A percentile compares a stretch with the other conserved stretches of the same genome.
Conservation (phyloP, 306 rosid species). For the Quercus variabilis region DNA sequence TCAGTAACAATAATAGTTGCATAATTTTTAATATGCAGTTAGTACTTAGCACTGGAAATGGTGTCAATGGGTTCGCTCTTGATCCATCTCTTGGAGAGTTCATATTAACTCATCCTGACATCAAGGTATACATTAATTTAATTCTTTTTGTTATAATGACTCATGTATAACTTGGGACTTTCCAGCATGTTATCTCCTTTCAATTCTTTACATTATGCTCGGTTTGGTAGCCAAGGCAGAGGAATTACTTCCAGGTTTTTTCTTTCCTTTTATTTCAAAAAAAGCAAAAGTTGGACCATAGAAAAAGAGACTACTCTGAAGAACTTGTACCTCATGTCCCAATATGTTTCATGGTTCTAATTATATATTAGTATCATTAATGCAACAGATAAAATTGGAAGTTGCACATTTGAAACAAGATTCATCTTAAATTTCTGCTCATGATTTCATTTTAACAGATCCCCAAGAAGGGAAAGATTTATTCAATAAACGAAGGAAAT, state of each 20-base stretch:
- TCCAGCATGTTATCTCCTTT: not conserved
- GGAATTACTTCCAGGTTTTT: not conserved
- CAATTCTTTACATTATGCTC: not conserved
- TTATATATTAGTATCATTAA: not conserved
- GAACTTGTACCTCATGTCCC: not conserved
- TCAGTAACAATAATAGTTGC: not conserved
- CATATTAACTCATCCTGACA: slow-evolving; percentile 87
- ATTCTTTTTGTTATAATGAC: not conserved
- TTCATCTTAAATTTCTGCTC: not conserved
- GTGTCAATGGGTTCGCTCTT: slow-evolving; percentile 91
- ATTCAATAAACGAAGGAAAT: slow-evolving; percentile 95
- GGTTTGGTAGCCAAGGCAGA: not conserved
- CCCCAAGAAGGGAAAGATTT: slow-evolving; percentile 79
- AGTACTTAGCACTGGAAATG: slow-evolving; percentile 73
- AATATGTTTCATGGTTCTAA: not conserved
- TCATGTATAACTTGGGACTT: not conserved
- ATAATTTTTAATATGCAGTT: slow-evolving; percentile 41
- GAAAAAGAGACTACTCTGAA: not conserved
- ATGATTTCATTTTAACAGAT: slow-evolving; percentile 40
- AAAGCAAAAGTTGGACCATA: not conserved
- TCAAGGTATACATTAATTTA: slow-evolving; percentile 48
- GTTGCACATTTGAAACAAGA: not conserved
- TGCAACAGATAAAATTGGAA: not conserved
- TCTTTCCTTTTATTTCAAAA: not conserved
- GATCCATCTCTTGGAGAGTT: slow-evolving; percentile 98